phyloP scores from a whole-genome alignment of 2,329 filamentous ascomycete genomes.

The Ceratocystis smalleyi region DNA sequence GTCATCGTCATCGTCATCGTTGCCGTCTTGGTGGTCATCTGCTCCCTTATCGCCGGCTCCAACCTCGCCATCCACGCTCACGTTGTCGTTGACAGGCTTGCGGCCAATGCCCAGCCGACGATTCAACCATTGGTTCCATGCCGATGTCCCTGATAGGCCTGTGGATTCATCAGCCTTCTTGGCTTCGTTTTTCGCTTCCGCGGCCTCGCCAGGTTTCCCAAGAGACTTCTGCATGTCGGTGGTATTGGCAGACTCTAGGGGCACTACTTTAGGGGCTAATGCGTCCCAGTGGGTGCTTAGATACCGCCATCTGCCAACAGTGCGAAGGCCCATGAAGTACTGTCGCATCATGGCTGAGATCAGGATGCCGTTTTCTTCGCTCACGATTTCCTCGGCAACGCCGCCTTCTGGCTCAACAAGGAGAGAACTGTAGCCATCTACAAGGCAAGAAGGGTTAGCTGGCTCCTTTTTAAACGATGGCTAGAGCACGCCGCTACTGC shows the following conservation, averaged over 20 bases:
- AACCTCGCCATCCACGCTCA: constrained; percentile 16
- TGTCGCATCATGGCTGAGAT: constrained; percentile 77
- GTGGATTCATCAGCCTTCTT: not conserved
- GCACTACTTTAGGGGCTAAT: constrained; percentile 38
- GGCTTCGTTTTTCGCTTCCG: constrained; percentile 20
- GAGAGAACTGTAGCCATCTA: constrained; percentile 63
- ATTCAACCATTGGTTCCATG: constrained; percentile 15
- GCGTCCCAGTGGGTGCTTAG: constrained; percentile 54
- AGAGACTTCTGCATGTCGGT: constrained; percentile 13
- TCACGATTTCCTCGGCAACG: constrained; percentile 59
- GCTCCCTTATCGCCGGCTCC: constrained; percentile 14
- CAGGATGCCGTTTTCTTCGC: constrained; percentile 73
- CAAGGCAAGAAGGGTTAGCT: not conserved
- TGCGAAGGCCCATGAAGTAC: constrained; percentile 77
- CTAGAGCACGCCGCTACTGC: not conserved
- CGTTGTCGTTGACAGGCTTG: constrained; percentile 14
- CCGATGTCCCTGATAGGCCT: not conserved
- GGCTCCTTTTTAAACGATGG: not conserved
- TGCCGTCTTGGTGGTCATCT: constrained; percentile 19
- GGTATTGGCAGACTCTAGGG: constrained; percentile 16
- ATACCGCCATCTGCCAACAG: constrained; percentile 63
- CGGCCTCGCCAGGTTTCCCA: constrained; percentile 24
- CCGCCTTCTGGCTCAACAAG: constrained; percentile 65
- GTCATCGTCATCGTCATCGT: constrained; percentile 26
- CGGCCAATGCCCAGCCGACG: constrained; percentile 7